A percentile compares a stretch with the other conserved stretches of the same genome.
These are phyloP conservation scores for Russula griseocarnosa DNA, from an alignment of 768 basidiomycete genomes.

Conservation along the genomic window DNA sequence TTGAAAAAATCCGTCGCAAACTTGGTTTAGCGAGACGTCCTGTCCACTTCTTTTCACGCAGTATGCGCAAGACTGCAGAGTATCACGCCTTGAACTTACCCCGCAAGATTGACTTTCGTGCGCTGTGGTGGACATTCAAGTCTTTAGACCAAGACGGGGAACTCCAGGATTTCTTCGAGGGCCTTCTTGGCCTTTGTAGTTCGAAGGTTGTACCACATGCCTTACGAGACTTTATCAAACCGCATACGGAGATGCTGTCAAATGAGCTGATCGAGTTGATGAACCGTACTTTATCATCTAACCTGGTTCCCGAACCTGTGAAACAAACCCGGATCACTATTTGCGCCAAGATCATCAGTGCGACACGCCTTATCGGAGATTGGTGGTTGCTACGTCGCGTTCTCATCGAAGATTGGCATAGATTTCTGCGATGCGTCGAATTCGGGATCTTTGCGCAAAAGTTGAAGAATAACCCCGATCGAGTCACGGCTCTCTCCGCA, in stretches of 20 bases:
- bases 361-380: background rate
- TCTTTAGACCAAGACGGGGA: slow-evolving; percentile 6
- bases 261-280: background rate
- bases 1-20: no score
- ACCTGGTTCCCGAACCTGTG: background rate
- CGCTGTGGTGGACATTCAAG: slow-evolving; percentile 6
- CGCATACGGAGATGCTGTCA: background rate
- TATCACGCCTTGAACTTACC: background rate
- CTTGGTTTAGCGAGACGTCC: no score
- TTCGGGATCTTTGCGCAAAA: background rate
- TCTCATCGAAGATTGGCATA: background rate
- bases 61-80: background rate
- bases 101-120: background rate
- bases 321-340: slow-evolving; percentile 10
- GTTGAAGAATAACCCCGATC: background rate
- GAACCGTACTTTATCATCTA: slow-evolving; percentile 9
- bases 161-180: slow-evolving; percentile 13
- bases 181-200: slow-evolving; percentile 1
- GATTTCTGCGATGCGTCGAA: background rate
- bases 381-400: background rate
- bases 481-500: background rate
- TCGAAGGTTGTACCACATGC: background rate
- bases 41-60: background rate
- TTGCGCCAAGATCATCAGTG: background rate
- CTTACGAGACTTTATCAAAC: background rate